Evolutionary conservation across 495 filamentous ascomycete genomes (phyloP), one percentile per base, ranked within the genome.

Genomic region (Acidomyces sp.): DNA sequence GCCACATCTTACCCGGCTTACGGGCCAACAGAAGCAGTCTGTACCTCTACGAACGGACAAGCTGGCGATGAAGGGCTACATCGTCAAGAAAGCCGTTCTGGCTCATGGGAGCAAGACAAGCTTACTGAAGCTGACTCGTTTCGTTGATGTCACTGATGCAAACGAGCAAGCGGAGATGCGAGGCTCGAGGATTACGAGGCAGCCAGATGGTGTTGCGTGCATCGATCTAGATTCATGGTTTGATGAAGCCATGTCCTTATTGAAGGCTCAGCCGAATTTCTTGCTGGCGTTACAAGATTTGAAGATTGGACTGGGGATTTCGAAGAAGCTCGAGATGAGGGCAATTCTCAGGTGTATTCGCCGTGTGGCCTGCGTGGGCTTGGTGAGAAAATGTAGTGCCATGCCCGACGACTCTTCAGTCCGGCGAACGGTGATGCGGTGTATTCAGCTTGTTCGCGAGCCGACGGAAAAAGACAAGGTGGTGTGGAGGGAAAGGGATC

Each of bases 21-120:
- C 82, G 45, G 77, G 80, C 15, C 87, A 94, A 60, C 85, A 94
- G 57, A 92, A 92, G 55, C 71, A 85, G 30, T 94, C 87, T 2
- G 72, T 93, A 4, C 85, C 87, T 10, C 74, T 74, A 35, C 69
- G 88, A 28, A 94, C 87, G 1, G 79, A 85, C 46, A 61, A 67
- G 1, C 68, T 95, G 15, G 71, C 72, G 16, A 65, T 67, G 40
- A 82, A 80, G 52, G 88, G 87, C 6, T 92, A 93, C 56, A 85
- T 95, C 33, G 76, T 77, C 26, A 95, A 95, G 59, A 70, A 73
- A 25, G 68, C 71, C 0, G 67, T 87, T 4, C 66, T 83, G 22
- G 67, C 74, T 15, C 72, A 66, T 35, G 67, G 71, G 17, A 62
- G 69, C 28, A 74, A 75, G 36, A 90, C 85, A 0, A 88, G 80